Evolutionary conservation across 495 filamentous ascomycete genomes (phyloP).

Genomic region (Apiosordaria backusii): DNA sequence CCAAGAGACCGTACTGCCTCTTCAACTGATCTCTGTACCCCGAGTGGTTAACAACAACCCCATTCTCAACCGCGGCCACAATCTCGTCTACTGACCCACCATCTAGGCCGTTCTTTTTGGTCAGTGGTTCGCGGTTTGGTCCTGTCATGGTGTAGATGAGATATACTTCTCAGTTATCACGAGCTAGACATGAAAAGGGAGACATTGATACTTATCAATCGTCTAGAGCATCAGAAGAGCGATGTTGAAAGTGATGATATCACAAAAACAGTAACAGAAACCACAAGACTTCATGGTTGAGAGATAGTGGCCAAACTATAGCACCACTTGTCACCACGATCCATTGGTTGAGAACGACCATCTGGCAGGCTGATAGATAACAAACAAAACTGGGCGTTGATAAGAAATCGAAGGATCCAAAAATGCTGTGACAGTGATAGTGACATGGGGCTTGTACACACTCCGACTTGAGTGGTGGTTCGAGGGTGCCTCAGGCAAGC

Average conservation of each 20-base stretch:
- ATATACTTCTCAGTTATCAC: not conserved
- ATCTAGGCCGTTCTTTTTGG: constrained; percentile 9
- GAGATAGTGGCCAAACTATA: not conserved
- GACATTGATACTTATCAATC: not conserved
- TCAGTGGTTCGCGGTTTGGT: not conserved
- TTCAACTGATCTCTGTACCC: constrained; percentile 55
- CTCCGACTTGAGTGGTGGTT: not conserved
- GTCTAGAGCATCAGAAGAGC: not conserved
- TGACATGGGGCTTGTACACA: not conserved
- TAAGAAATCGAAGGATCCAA: not conserved
- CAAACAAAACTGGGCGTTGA: not conserved
- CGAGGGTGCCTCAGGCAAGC: not conserved
- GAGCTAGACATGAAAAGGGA: not conserved
- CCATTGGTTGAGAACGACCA: not conserved
- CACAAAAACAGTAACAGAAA: not conserved
- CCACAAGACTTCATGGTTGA: not conserved
- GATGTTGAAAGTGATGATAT: not conserved
- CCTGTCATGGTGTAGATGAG: not conserved
- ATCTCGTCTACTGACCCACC: constrained; percentile 34
- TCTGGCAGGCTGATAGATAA: not conserved
- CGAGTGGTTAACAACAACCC: constrained; percentile 50
- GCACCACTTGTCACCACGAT: not conserved
- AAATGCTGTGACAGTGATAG: not conserved
- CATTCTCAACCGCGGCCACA: constrained; percentile 34
- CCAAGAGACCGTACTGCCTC: constrained; percentile 53